A percentile compares a stretch with the other conserved stretches of the same genome.
These are phyloP conservation scores for Luzula sylvatica DNA, from an alignment of 176 grass and related monocot genomes.

Conservation along the genomic window DNA sequence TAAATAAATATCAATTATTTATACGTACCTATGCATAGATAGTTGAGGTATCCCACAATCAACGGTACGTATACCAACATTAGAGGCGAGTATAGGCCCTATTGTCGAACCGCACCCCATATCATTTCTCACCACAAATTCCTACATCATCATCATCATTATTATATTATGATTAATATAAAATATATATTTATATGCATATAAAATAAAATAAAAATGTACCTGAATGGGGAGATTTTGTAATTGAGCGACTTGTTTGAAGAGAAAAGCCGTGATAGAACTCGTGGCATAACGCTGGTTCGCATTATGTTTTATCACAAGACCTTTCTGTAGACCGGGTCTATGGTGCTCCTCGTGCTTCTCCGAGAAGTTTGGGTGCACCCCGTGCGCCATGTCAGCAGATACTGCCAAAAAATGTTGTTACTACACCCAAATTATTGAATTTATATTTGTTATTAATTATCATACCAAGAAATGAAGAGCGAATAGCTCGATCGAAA, in stretches of 20 bases:
- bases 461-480: constrained; percentile 85
- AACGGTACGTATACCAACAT: constrained; percentile 73
- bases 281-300: constrained; percentile 96
- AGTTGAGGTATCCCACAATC: constrained; percentile 98
- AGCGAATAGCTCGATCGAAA: constrained; percentile 74
- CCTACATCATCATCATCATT: too few relatives aligned
- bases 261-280: constrained; percentile 87
- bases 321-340: constrained; percentile 71
- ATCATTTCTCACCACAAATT: constrained; percentile 94
- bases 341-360: constrained; percentile 91
- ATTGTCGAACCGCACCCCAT: constrained; percentile 96
- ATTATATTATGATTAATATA: too few relatives aligned
- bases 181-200: too few relatives aligned
- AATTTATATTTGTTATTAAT: not conserved
- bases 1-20: not conserved
- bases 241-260: constrained; percentile 76
- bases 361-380: constrained; percentile 83
- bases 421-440: not conserved
- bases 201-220: too few relatives aligned
- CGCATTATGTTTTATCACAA: constrained; percentile 92
- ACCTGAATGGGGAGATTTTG: constrained; percentile 89
- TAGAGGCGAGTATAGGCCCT: constrained; percentile 91
- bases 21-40: constrained; percentile 88
- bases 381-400: constrained; percentile 85
- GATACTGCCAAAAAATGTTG: constrained; percentile 45